A percentile compares a stretch with the other conserved stretches of the same genome.
phyloP scores from a whole-genome alignment of 257 asterid genomes.

The Perilla frutescens region DNA sequence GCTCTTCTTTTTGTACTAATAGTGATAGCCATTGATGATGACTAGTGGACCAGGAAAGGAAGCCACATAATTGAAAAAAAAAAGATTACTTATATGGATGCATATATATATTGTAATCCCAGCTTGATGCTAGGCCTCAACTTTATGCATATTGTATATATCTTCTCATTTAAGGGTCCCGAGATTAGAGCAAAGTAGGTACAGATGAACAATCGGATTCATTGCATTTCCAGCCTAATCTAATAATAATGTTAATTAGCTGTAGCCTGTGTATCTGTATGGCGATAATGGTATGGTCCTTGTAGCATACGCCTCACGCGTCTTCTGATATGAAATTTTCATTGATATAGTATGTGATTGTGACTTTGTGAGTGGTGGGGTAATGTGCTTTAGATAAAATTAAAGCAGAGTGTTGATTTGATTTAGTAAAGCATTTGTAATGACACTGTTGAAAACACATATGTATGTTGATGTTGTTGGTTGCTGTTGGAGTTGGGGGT shows the following conservation, averaged over 20 bases:
- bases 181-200: slow-evolving; percentile 37
- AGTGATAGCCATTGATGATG: slow-evolving; percentile 18
- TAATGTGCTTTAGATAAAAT: slow-evolving; percentile 29
- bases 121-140: slow-evolving; percentile 3
- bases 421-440: slow-evolving; percentile 27
- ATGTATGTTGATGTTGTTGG: slow-evolving; percentile 18
- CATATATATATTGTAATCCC: slow-evolving; percentile 26
- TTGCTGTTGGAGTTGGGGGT: background rate
- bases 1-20: background rate
- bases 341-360: background rate
- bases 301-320: background rate
- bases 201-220: slow-evolving; percentile 30
- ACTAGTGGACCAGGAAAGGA: slow-evolving; percentile 21
- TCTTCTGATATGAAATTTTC: background rate
- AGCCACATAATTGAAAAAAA: background rate
- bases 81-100: background rate
- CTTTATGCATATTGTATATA: background rate
- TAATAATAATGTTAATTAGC: background rate
- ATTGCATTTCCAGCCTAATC: background rate
- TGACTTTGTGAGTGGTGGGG: slow-evolving; percentile 38
- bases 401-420: slow-evolving; percentile 29
- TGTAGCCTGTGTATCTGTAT: background rate
- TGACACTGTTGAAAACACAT: slow-evolving; percentile 22
- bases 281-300: background rate
- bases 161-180: slow-evolving; percentile 32